Base-by-base conservation (phyloP, 441 rosid genomes). In the Erodium chrysanthum region DNA sequence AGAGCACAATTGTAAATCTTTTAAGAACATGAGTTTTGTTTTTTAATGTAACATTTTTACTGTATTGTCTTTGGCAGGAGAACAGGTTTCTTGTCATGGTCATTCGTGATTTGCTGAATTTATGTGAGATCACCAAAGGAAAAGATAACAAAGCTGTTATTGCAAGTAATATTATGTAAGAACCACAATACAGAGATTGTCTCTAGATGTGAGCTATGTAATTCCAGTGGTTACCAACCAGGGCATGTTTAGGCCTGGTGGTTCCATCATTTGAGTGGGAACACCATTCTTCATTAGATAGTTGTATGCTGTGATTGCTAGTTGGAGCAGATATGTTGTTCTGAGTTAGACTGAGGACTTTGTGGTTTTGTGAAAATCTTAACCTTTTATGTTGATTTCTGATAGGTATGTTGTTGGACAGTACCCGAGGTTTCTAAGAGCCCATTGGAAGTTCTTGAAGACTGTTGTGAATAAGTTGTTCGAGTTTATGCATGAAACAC, bases 401-500 rank as follows among this genome's bases (percentile, higher is more conserved):
- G 50, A 54, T 83, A 96, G 99, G 99, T 96, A 96, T 80, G 99
- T 96, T 42, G 99, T 96, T 74, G 99, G 99, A 29, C 99, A 96
- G 79, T 96, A 92, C 78, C 99, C 99, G 64, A 87, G 99, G 78
- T 96, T 96, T 81, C 87, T 96, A 65, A 88, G 99, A 78, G 98
- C 99, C n/a, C 98, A 96, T 64, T 96, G 98, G 98, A 96, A 96
- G 81, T 96, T 96, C 74, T 75, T 92, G 81, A 96, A 96, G 82
- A 96, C 99, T 64, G 99, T 96, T 80, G 99, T 92, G 71, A 96
- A 92, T 75, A 96, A 96, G 79, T 76, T 96, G 88, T 96, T 92
- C 70, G 99, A 96, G 82, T 96, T 96, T 79, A 96, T 96, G 99
- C 99, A 96, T 66, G 99, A 96, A 84, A 88, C 96, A 46, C 99